Evolutionary conservation across 1,139 yeast species (phyloP).

Genomic region (Blastobotrys persicus): DNA sequence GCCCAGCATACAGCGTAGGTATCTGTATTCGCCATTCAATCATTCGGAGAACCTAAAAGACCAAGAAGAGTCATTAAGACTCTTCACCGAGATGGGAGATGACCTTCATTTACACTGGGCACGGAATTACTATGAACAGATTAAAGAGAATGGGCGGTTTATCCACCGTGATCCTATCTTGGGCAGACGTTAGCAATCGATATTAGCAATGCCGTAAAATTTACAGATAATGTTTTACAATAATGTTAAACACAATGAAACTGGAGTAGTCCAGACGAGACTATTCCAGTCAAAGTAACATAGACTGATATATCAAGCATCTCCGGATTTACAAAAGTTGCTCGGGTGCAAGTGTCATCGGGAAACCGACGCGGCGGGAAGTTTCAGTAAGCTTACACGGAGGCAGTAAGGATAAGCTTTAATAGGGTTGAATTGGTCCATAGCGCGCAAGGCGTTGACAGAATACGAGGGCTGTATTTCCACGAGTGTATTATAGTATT

Average conservation of each 20-base stretch:
- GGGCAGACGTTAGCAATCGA: background rate
- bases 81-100: background rate
- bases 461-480: background rate
- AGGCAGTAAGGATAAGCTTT: background rate
- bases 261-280: too few relatives aligned
- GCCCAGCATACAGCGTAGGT: background rate
- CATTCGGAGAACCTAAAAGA: background rate
- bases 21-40: background rate
- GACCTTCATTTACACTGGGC: background rate
- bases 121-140: background rate
- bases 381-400: constrained; percentile 6
- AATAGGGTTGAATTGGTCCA: background rate
- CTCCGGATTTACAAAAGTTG: too few relatives aligned
- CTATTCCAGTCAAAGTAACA: too few relatives aligned
- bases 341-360: too few relatives aligned
- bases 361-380: constrained; percentile 11
- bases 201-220: too few relatives aligned
- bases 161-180: background rate
- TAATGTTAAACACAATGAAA: too few relatives aligned
- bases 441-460: background rate
- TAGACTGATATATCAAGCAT: too few relatives aligned
- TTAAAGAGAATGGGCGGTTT: background rate
- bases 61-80: background rate
- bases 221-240: too few relatives aligned
- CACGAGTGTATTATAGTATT: background rate